Evolutionary conservation across 192 early-diverging fungal genomes (phyloP).

Genomic region (Rhizophagus prolifer): DNA sequence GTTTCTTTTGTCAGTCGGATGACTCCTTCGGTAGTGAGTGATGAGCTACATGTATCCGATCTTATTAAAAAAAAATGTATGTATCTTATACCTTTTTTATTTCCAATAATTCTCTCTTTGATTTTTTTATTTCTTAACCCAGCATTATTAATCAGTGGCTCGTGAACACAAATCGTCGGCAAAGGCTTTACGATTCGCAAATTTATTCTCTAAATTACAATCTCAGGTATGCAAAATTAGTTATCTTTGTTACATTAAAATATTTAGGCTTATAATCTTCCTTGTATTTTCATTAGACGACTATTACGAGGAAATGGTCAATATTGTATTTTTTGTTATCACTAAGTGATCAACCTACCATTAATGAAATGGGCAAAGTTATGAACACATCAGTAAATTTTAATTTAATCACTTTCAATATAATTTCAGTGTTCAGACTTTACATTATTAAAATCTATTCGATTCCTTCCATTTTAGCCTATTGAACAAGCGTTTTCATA

Average conservation of each 20-base stretch:
- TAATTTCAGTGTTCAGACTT: background rate
- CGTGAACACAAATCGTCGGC: constrained; percentile 48
- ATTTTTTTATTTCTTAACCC: background rate
- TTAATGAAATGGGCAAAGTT: constrained; percentile 14
- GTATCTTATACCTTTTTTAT: background rate
- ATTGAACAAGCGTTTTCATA: constrained; percentile 25
- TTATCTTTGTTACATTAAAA: background rate
- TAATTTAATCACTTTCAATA: background rate
- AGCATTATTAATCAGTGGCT: constrained; percentile 47
- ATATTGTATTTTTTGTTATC: constrained; percentile 55
- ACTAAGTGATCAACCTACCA: constrained; percentile 41
- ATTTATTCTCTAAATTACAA: constrained; percentile 55
- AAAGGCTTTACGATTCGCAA: constrained; percentile 60
- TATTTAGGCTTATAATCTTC: background rate
- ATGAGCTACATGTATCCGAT: constrained; percentile 59
- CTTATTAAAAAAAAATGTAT: constrained; percentile 65
- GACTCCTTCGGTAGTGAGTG: constrained; percentile 50
- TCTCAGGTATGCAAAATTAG: constrained; percentile 36
- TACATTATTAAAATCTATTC: background rate
- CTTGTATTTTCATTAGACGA: constrained; percentile 36
- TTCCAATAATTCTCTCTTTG: background rate
- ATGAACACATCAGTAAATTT: constrained; percentile 18
- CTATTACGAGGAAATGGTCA: constrained; percentile 58
- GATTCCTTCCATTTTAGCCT: constrained; percentile 5
- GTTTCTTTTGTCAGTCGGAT: constrained; percentile 46